These are phyloP conservation scores for Parastagonospora nodorum DNA, from an alignment of 2,329 filamentous ascomycete species.

Conservation along the genomic window DNA sequence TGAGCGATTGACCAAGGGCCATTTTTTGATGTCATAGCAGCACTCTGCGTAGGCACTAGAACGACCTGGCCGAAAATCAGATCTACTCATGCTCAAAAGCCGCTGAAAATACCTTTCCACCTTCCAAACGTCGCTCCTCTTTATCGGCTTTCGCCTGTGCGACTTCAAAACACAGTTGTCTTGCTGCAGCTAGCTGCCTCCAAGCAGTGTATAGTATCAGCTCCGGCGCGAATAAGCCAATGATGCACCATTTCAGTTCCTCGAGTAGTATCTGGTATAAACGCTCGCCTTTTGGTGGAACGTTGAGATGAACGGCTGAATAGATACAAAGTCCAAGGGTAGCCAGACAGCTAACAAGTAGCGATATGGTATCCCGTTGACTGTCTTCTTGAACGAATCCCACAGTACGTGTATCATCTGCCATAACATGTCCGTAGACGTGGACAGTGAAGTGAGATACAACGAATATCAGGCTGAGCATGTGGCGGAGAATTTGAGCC, in stretches of 20 bases:
- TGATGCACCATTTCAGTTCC: slow-evolving; percentile 11
- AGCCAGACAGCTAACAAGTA: slow-evolving; percentile 14
- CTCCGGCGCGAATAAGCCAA: slow-evolving; percentile 20
- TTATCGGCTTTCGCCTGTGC: neutral
- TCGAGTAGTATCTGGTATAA: slow-evolving; percentile 2
- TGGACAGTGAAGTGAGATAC: neutral
- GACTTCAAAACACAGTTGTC: slow-evolving; percentile 9
- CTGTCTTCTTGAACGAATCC: slow-evolving; percentile 9
- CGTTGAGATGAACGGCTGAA: slow-evolving; percentile 21
- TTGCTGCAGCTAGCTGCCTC: slow-evolving; percentile 14
- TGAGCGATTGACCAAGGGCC: slow-evolving; percentile 15
- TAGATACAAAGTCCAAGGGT: slow-evolving; percentile 22
- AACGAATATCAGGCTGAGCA: neutral
- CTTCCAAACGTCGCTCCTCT: too few species aligned
- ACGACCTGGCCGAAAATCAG: neutral
- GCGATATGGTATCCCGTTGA: slow-evolving; percentile 3
- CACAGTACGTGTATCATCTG: slow-evolving; percentile 4
- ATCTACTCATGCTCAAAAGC: too few species aligned
- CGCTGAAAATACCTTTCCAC: too few species aligned
- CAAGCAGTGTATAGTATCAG: slow-evolving; percentile 15
- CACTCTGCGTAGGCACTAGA: neutral
- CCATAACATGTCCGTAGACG: neutral
- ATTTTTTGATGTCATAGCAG: neutral
- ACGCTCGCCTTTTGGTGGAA: slow-evolving; percentile 8
- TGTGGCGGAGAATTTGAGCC: too few species aligned